Base-by-base conservation (phyloP, 129 eudicot species). In the Lactuca sativa region DNA sequence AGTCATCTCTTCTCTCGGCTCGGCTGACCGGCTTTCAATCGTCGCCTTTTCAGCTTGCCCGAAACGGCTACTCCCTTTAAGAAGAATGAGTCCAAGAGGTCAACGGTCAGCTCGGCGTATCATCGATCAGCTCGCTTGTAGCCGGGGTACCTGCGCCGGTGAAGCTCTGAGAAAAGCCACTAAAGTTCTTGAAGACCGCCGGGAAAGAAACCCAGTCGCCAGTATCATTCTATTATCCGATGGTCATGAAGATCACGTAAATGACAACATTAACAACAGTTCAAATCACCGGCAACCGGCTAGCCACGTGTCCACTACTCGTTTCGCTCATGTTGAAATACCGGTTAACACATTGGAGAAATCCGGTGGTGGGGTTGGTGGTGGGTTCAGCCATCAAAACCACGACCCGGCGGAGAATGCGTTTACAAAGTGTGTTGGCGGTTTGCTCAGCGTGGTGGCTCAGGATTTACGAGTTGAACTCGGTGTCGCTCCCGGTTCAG, bases 191-290 rank as follows among this genome's bases (percentile, higher is more conserved):
- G 95, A 95, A 61, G 97, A 95, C 11, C 79, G 96, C 41, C 83
- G 99, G 3, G 91, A 90, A 73, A 85, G 90, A 37, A 95, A 95
- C 41, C 96, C 96, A 9, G 99, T 95, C 0, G 95, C 95, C 0
- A 90, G 80, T 60, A 86, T 95, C 5, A 87, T 95, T 43, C 52
- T 95, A 0, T 62, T 95, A 71, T 95, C 99, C 9, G 97, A 87
- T 72, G 93, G 85, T 43, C 99, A 90, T 0, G 96, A 90, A 43
- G 89, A 85, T 5, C 60, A 59, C 31, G 78, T 36, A 6, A 62
- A 59, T 3, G 54, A 31, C 16, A 64, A 57, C 34, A 36, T 6
- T 16, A 47, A 57, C 15, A 51, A 30, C 12, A 53, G 17, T 40
- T 3, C 59, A 4, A 68, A 65, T 74, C 85, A 77, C 41, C 69